phyloP scores from a whole-genome alignment of 1,139 yeast genomes.

The Kluyveromyces marxianus region DNA sequence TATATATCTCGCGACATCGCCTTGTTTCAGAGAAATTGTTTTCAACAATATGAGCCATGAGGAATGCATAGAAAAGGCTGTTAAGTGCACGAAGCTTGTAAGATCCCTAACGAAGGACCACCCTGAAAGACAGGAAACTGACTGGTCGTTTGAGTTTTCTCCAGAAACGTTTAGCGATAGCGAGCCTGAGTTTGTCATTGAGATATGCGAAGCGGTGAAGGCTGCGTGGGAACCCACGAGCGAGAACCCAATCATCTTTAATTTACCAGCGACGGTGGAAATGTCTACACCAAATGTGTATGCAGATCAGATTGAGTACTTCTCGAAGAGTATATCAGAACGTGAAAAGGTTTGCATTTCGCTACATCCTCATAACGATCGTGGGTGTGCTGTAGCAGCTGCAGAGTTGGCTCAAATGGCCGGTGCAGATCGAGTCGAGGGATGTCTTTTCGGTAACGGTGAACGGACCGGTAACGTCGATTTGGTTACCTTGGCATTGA shows the following conservation, averaged over 20 bases:
- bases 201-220: conserved; percentile 72
- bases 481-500: conserved; percentile 67
- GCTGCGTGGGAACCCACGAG: conserved; percentile 65
- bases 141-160: conserved; percentile 71
- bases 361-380: conserved; percentile 75
- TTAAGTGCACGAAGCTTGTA: conserved; percentile 56
- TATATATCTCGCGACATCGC: conserved; percentile 71
- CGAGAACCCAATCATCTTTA: conserved; percentile 67
- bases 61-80: conserved; percentile 58
- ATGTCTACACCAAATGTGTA: conserved; percentile 73
- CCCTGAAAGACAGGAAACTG: conserved; percentile 47
- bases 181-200: conserved; percentile 55
- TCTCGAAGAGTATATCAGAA: conserved; percentile 51
- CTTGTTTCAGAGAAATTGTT: conserved; percentile 65
- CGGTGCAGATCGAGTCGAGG: conserved; percentile 81
- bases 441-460: conserved; percentile 79
- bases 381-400: conserved; percentile 88
- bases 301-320: conserved; percentile 79
- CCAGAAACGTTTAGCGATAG: conserved; percentile 80
- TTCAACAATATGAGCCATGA: conserved; percentile 55
- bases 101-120: conserved; percentile 67
- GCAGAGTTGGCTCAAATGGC: conserved; percentile 75
- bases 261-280: conserved; percentile 81
- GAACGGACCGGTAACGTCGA: conserved; percentile 85
- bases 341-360: conserved; percentile 68